Conservation (phyloP, 176 grass and related monocot species). For the Aegilops umbellulata region DNA sequence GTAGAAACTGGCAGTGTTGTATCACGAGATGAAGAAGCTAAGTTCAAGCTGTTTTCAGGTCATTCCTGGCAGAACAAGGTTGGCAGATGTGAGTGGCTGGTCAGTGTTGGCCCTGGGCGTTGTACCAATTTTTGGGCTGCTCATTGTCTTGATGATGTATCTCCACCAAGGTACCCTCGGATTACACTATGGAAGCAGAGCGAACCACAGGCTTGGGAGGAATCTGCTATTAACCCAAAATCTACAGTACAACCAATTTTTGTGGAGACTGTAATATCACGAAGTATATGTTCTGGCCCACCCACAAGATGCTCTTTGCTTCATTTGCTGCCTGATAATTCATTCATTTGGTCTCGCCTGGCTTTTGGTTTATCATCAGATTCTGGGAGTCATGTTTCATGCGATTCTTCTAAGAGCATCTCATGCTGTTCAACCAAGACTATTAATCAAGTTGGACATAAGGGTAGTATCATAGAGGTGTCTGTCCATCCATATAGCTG, state of each 20-base stretch:
- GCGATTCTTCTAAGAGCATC: slow-evolving; percentile 38
- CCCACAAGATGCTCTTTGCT: slow-evolving; percentile 74
- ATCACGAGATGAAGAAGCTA: slow-evolving; percentile 43
- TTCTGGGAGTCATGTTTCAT: slow-evolving; percentile 37
- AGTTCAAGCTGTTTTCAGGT: slow-evolving; percentile 56
- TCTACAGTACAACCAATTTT: slow-evolving; percentile 47
- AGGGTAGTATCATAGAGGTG: slow-evolving; percentile 64
- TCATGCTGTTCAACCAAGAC: slow-evolving; percentile 36
- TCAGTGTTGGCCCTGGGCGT: slow-evolving; percentile 55
- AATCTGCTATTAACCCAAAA: slow-evolving; percentile 32
- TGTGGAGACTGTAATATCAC: slow-evolving; percentile 59
- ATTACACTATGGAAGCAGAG: slow-evolving; percentile 74
- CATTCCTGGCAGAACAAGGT: slow-evolving; percentile 34
- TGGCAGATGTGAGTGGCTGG: slow-evolving; percentile 92
- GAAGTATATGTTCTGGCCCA: slow-evolving; percentile 57
- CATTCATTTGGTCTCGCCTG: slow-evolving; percentile 46
- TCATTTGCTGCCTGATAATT: slow-evolving; percentile 68
- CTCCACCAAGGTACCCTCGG: slow-evolving; percentile 71
- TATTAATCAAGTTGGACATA: slow-evolving; percentile 70
- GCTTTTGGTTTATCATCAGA: slow-evolving; percentile 40
- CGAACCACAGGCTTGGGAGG: slow-evolving; percentile 35
- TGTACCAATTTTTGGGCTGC: slow-evolving; percentile 71
- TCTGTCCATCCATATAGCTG: slow-evolving; percentile 63
- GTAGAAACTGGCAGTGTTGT: slow-evolving; percentile 54
- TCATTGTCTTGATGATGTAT: slow-evolving; percentile 88